These are phyloP conservation scores for Thymus mandschuricus DNA, from an alignment of 257 asterid species.

Conservation along the genomic window DNA sequence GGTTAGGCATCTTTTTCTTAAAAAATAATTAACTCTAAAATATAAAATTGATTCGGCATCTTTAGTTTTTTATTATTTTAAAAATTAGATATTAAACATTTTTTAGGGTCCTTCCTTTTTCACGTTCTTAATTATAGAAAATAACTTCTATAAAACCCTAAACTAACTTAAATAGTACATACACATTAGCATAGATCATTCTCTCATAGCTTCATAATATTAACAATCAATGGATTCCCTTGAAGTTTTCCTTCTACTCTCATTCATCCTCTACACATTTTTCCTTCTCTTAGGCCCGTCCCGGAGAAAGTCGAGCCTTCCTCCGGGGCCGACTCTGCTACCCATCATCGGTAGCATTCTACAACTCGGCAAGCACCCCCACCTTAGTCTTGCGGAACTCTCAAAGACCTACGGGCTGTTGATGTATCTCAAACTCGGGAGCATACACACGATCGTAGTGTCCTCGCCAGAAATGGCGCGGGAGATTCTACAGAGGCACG, in stretches of 20 bases:
- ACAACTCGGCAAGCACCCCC: constrained; percentile 25
- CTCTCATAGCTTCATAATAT: too few relatives aligned
- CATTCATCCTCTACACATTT: not conserved
- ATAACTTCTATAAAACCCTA: not conserved
- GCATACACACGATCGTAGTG: constrained; percentile 19
- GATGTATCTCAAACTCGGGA: constrained; percentile 44
- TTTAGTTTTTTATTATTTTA: too few relatives aligned
- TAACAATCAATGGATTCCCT: constrained; percentile 12
- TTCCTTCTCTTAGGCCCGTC: not conserved
- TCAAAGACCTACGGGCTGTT: constrained; percentile 29
- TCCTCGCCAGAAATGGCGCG: constrained; percentile 36
- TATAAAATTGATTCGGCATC: too few relatives aligned
- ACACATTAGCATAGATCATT: too few relatives aligned
- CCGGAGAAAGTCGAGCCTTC: constrained; percentile 15
- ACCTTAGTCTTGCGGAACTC: constrained; percentile 8
- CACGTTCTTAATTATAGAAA: too few relatives aligned
- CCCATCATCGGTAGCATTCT: constrained; percentile 33
- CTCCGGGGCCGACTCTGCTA: constrained; percentile 26
- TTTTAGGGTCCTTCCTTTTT: too few relatives aligned
- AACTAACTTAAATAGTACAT: too few relatives aligned
- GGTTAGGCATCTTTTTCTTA: too few relatives aligned
- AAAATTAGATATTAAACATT: too few relatives aligned
- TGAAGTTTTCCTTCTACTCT: not conserved
- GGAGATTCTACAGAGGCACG: constrained; percentile 36
- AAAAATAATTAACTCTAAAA: too few relatives aligned